These are phyloP conservation scores for Cyclocybe cylindracea DNA, from an alignment of 768 basidiomycete species.

Conservation along the genomic window DNA sequence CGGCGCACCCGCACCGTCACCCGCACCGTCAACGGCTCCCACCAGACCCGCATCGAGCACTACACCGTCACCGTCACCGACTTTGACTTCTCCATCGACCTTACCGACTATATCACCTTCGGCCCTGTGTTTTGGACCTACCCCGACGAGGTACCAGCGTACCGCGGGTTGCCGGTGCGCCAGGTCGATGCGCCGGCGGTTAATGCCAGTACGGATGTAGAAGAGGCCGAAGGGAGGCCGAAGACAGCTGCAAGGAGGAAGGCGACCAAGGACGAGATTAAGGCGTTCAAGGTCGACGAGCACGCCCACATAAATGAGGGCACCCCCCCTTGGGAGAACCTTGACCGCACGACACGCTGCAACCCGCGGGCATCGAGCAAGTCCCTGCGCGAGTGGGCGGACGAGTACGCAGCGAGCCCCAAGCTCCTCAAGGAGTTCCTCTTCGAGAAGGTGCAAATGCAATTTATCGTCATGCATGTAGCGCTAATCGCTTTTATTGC, in stretches of 20 bases:
- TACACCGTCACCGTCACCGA: constrained; percentile 59
- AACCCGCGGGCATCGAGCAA: constrained; percentile 41
- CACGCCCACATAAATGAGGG: constrained; percentile 44
- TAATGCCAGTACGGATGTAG: not conserved
- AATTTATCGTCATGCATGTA: too few species aligned
- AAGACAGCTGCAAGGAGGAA: constrained; percentile 27
- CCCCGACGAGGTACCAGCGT: constrained; percentile 57
- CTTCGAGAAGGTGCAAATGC: constrained; percentile 65
- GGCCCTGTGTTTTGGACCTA: constrained; percentile 45
- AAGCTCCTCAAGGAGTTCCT: constrained; percentile 76
- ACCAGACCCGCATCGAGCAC: constrained; percentile 37
- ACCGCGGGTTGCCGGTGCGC: constrained; percentile 57
- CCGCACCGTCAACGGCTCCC: constrained; percentile 27
- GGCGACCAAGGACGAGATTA: constrained; percentile 42
- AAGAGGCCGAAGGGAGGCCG: constrained; percentile 12
- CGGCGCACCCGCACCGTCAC: constrained; percentile 44
- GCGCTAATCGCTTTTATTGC: not conserved
- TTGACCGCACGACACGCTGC: not conserved
- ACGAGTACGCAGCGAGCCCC: constrained; percentile 68
- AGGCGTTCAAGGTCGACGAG: constrained; percentile 41
- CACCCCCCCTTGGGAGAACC: constrained; percentile 40
- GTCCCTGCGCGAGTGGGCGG: constrained; percentile 72
- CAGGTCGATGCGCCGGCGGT: constrained; percentile 42
- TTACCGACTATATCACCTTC: constrained; percentile 25
- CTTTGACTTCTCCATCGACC: constrained; percentile 64